Evolutionary conservation across 208 protist species (phyloP), one percentile per base, ranked within the genome.

Genomic region (Trypanosoma rangeli): DNA sequence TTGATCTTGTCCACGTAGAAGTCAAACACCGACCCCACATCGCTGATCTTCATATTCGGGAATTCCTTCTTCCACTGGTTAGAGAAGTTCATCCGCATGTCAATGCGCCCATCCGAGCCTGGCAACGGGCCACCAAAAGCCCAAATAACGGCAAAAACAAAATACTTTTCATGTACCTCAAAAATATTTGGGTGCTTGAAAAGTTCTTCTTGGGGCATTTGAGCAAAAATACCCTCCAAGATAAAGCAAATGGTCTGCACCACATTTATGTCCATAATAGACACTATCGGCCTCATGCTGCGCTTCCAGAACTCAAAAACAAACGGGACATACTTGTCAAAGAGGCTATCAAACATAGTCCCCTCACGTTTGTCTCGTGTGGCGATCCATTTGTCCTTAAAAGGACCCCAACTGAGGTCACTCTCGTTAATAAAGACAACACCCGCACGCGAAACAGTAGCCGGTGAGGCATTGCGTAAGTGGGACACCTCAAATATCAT

Each of bases 401-500:
- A 99, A 35, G 98, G 97, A 16, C 82, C 89, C 96, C 97, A 99
- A 50, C 98, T 98, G 48, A 99, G 87, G 73, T 99, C 98, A 44
- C 77, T 94, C 67, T 98, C 97, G 82, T 99, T 99, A 68, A 99
- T 97, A 83, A 98, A 99, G 57, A 99, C 92, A 69, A 99, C 97
- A 93, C 98, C 98, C 56, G 97, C 97, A 33, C 98, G 94, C 16
- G 96, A 99, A 50, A 99, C 98, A 22, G 98, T 99, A 29, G 98
- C 98, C 26, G 98, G 98, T 28, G 98, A 98, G 18, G 98, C 98
- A 76, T 99, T 98, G 68, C 89, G 87, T 33, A 99, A 79, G 64
- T 99, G 92, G 22, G 94, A 97, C 54, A 99, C 92, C 76, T 99
- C 98, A 78, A 99, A 99, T 58, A 99, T 90, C 83, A 99, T 95